A percentile compares a stretch with the other conserved stretches of the same genome.
These are phyloP conservation scores for Neonectria faginata DNA, from an alignment of 2,329 filamentous ascomycete genomes.

Conservation along the genomic window DNA sequence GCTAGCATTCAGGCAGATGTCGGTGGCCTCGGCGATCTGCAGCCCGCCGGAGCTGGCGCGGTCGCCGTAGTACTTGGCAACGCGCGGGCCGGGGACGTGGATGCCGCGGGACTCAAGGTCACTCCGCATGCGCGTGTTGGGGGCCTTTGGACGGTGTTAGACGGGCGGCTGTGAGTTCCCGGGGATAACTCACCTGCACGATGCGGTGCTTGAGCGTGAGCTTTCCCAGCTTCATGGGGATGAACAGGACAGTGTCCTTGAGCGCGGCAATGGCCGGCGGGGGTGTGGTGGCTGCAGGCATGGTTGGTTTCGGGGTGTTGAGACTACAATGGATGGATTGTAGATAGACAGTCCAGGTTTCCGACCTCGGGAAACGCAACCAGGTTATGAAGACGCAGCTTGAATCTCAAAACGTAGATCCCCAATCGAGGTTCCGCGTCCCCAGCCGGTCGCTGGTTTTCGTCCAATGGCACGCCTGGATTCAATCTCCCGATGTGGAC, in stretches of 20 bases:
- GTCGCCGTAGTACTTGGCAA: slow-evolving; percentile 47
- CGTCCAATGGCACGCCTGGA: not conserved
- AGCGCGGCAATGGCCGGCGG: slow-evolving; percentile 35
- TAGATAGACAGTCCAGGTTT: slow-evolving; percentile 8
- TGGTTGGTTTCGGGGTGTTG: slow-evolving; percentile 15
- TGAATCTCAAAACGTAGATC: slow-evolving; percentile 8
- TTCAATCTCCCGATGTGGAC: slow-evolving; percentile 6
- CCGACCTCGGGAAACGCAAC: not conserved
- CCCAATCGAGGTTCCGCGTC: slow-evolving; percentile 7
- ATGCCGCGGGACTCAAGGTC: slow-evolving; percentile 50
- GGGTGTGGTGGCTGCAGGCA: slow-evolving; percentile 37
- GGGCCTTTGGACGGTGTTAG: slow-evolving; percentile 30
- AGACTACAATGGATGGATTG: not conserved
- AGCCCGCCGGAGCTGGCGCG: slow-evolving; percentile 50
- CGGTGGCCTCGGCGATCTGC: slow-evolving; percentile 48
- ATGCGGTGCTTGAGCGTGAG: slow-evolving; percentile 51
- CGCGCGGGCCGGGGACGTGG: slow-evolving; percentile 47
- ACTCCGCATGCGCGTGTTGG: slow-evolving; percentile 41
- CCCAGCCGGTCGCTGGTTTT: not conserved
- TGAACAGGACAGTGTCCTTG: slow-evolving; percentile 49
- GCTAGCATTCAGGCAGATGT: slow-evolving; percentile 46
- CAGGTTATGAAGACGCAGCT: slow-evolving; percentile 23
- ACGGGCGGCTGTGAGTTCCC: no score
- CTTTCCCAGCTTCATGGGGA: slow-evolving; percentile 50
- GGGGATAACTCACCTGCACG: slow-evolving; percentile 46